Evolutionary conservation across 768 basidiomycete genomes (phyloP).

Genomic region (Pisolithus tinctorius): DNA sequence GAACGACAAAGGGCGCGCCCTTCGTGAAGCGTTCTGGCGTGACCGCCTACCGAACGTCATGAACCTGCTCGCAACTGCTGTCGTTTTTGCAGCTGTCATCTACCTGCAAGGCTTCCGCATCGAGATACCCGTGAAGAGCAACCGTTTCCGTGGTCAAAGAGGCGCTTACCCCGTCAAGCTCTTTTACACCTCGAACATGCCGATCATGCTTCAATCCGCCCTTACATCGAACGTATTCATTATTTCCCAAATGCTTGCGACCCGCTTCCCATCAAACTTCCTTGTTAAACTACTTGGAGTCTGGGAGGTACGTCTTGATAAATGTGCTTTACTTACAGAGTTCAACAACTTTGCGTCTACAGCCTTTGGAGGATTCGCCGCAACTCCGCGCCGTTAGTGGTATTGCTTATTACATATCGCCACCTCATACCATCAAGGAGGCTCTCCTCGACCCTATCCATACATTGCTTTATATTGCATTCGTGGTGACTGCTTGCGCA

Average conservation of each 20-base stretch:
- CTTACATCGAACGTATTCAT: constrained; percentile 93
- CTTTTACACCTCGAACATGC: constrained; percentile 99
- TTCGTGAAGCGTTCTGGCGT: constrained; percentile 97
- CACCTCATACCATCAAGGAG: constrained; percentile 88
- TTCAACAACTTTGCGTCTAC: constrained; percentile 6
- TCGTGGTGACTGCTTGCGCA: constrained; percentile 92
- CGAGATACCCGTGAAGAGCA: constrained; percentile 97
- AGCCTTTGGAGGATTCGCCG: constrained; percentile 92
- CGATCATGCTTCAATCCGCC: constrained; percentile 97
- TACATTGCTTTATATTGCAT: constrained; percentile 82
- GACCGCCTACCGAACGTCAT: constrained; percentile 95
- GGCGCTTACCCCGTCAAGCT: constrained; percentile 96
- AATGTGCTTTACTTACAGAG: background rate
- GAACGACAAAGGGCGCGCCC: constrained; percentile 95
- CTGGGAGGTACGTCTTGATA: constrained; percentile 77
- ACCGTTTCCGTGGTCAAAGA: constrained; percentile 92
- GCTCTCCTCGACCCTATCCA: constrained; percentile 92
- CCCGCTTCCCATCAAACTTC: constrained; percentile 86
- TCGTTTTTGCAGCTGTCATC: constrained; percentile 92
- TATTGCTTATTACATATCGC: constrained; percentile 96
- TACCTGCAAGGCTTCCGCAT: constrained; percentile 99
- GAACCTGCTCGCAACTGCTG: constrained; percentile 90
- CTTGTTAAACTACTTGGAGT: constrained; percentile 86
- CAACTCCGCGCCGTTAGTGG: constrained; percentile 89
- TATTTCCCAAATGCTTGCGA: constrained; percentile 91